A percentile compares a stretch with the other conserved stretches of the same genome.
These are phyloP conservation scores for Colletotrichum tanaceti DNA, from an alignment of 2,329 filamentous ascomycete species.

Conservation along the genomic window DNA sequence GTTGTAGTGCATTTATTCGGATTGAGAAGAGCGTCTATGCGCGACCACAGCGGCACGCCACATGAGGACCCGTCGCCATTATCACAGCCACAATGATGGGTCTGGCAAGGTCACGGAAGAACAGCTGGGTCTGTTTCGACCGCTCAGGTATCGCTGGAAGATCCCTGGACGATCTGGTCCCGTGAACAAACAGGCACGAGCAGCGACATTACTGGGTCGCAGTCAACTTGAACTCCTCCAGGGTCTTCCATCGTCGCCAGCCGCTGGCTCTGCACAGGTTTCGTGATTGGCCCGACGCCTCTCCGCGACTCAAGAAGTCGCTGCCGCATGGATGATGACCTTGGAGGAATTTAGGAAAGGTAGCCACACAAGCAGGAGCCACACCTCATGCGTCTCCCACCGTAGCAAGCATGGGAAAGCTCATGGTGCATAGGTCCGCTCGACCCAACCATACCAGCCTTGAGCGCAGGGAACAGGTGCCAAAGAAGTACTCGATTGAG, in stretches of 20 bases:
- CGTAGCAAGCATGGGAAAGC: background rate
- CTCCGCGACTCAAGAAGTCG: constrained; percentile 32
- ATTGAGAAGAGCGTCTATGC: background rate
- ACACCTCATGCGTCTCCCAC: constrained; percentile 30
- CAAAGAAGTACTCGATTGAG: constrained; percentile 21
- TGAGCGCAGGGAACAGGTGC: constrained; percentile 18
- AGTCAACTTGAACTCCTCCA: constrained; percentile 3
- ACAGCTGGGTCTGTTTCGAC: constrained; percentile 28
- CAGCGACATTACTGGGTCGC: constrained; percentile 17
- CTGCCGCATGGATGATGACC: constrained; percentile 29
- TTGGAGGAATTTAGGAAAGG: constrained; percentile 7
- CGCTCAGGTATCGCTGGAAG: constrained; percentile 31
- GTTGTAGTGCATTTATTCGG: background rate
- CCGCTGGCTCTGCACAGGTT: constrained; percentile 26
- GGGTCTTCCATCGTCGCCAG: constrained; percentile 20
- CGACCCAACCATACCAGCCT: constrained; percentile 20
- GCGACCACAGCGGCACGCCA: constrained; percentile 5
- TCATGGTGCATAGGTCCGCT: constrained; percentile 16
- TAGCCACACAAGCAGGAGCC: constrained; percentile 36
- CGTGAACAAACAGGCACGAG: constrained; percentile 28
- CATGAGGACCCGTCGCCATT: background rate
- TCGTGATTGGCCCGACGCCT: constrained; percentile 29
- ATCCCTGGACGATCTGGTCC: constrained; percentile 28
- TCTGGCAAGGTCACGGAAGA: constrained; percentile 12
- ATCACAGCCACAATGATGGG: constrained; percentile 1